Conservation (phyloP, 805 yeast species). For the Myxozyma sirexii region DNA sequence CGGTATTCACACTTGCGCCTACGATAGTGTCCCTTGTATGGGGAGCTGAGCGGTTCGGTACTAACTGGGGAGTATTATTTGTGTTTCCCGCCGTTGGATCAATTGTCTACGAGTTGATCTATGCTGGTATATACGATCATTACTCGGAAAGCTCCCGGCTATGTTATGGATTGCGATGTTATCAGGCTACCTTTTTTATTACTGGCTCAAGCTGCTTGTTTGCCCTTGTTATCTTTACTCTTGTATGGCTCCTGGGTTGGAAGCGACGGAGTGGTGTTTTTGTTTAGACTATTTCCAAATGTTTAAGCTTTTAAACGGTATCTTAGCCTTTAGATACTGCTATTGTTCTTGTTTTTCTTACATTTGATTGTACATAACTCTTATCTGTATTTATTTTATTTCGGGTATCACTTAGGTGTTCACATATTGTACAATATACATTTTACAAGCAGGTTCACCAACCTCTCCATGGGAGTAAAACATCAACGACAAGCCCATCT, state of each 20-base stretch:
- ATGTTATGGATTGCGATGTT: conserved; percentile 36
- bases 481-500: conserved; percentile 50
- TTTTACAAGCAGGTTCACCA: no score
- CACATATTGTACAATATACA: no score
- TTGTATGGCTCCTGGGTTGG: conserved; percentile 30
- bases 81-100: conserved; percentile 87
- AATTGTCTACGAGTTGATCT: conserved; percentile 64
- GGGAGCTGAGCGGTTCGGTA: conserved; percentile 87
- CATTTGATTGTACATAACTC: no score
- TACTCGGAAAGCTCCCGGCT: conserved; percentile 39
- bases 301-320: background rate
- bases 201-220: conserved; percentile 37
- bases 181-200: conserved; percentile 37
- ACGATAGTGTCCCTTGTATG: conserved; percentile 80
- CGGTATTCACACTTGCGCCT: conserved; percentile 82
- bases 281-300: background rate
- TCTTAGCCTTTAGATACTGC: no score
- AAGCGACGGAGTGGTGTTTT: conserved; percentile 11
- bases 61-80: conserved; percentile 90
- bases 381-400: no score
- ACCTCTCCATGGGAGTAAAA: conserved; percentile 67
- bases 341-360: background rate
- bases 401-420: no score
- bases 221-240: conserved; percentile 27
- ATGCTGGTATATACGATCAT: conserved; percentile 64